These are phyloP conservation scores for Phytophthora macrochlamydospora DNA, from an alignment of 352 stramenopile species.

Conservation along the genomic window DNA sequence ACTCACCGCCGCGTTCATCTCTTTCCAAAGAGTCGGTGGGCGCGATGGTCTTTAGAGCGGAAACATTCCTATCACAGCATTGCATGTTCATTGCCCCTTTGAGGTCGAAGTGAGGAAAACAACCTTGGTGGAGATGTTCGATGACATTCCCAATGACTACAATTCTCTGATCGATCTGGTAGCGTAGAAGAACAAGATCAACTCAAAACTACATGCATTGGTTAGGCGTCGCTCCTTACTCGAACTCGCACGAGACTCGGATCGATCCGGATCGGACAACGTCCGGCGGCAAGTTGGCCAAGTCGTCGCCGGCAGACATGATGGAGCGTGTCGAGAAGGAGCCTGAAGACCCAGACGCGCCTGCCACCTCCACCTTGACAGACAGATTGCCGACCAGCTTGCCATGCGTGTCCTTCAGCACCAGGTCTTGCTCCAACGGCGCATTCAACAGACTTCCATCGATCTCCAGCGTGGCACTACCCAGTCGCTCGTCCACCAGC, in stretches of 20 bases:
- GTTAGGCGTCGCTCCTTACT: conserved; percentile 20
- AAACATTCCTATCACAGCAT: conserved; percentile 41
- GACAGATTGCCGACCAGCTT: conserved; percentile 37
- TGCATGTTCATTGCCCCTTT: conserved; percentile 1
- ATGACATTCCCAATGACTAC: conserved; percentile 85
- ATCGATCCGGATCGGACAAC: conserved; percentile 47
- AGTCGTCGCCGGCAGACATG: conserved; percentile 27
- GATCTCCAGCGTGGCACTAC: conserved; percentile 34
- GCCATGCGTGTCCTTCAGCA: conserved; percentile 34
- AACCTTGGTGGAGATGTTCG: conserved; percentile 72
- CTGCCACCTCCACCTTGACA: conserved; percentile 42
- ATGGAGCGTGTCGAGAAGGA: conserved; percentile 38
- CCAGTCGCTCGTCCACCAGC: conserved; percentile 40
- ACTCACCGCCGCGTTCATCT: conserved; percentile 71
- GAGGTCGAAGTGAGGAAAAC: conserved; percentile 80
- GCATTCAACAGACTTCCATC: conserved; percentile 28
- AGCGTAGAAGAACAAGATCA: not conserved
- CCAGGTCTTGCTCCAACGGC: conserved; percentile 29
- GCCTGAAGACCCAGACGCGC: conserved; percentile 37
- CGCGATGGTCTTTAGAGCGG: conserved; percentile 81
- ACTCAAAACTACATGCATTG: not conserved
- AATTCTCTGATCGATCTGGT: conserved; percentile 88
- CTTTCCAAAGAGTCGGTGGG: conserved; percentile 53
- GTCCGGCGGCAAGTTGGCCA: conserved; percentile 29
- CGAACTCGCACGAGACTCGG: conserved; percentile 49